Percentiles rank a stretch among this genome's conserved stretches.
Evolutionary conservation across 2,329 filamentous ascomycete genomes (phyloP).

Genomic region (Colletotrichum lupini): DNA sequence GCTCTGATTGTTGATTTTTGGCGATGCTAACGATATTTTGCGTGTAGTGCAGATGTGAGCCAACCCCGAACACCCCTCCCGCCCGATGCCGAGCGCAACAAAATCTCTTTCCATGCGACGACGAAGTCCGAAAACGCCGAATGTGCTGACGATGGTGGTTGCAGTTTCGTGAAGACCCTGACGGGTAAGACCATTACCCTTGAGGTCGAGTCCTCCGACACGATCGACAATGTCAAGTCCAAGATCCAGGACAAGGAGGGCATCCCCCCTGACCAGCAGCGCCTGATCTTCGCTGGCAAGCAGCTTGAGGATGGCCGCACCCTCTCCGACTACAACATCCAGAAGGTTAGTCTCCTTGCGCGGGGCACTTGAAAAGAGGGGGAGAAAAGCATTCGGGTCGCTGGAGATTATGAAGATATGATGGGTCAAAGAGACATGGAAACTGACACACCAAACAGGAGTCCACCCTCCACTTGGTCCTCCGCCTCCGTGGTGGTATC

Average conservation of each 20-base stretch:
- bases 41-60: conserved; percentile 89
- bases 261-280: conserved; percentile 97
- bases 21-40: conserved; percentile 40
- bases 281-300: conserved; percentile 98
- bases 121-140: conserved; percentile 33
- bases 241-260: conserved; percentile 99
- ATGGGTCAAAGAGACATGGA: neutral
- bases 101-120: conserved; percentile 26
- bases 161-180: conserved; percentile 99
- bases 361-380: neutral
- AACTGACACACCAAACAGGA: conserved; percentile 67
- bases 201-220: conserved; percentile 98
- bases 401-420: neutral
- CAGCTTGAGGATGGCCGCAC: conserved; percentile 99
- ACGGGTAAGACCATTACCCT: conserved; percentile 99
- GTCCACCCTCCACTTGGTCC: conserved; percentile 97
- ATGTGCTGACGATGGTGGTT: conserved; percentile 39
- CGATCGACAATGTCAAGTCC: conserved; percentile 99
- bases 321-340: conserved; percentile 98
- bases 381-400: neutral
- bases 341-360: conserved; percentile 77
- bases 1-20: neutral
- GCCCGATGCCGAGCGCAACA: neutral
- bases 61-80: conserved; percentile 39
- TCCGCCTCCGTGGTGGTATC: conserved; percentile 99